phyloP scores from a whole-genome alignment of 139 green algal genomes.

The Auxenochlorella protothecoides region DNA sequence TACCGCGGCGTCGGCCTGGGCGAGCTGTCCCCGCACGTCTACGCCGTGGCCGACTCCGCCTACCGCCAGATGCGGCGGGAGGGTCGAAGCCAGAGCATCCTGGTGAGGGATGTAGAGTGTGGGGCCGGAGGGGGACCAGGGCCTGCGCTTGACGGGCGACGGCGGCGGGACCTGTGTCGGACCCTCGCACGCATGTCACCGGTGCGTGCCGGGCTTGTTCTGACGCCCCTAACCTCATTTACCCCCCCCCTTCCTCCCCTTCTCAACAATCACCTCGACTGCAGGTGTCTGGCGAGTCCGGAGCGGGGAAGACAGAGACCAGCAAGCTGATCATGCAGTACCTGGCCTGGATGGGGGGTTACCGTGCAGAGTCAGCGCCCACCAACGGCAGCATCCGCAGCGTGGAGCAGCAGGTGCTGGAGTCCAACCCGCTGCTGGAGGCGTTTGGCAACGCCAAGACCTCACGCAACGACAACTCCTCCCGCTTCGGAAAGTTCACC shows the following conservation, averaged over 20 bases:
- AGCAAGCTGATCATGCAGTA: slow-evolving; percentile 99
- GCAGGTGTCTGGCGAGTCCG: slow-evolving; percentile 86
- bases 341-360: slow-evolving; percentile 72
- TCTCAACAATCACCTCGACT: background rate
- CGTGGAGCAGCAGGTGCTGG: slow-evolving; percentile 81
- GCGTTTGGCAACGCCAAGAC: slow-evolving; percentile 99
- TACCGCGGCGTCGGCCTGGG: slow-evolving; percentile 72
- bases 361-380: slow-evolving; percentile 17
- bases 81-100: slow-evolving; percentile 70
- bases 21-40: slow-evolving; percentile 88
- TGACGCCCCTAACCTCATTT: too few species aligned
- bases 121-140: too few species aligned
- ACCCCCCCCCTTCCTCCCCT: background rate
- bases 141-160: background rate
- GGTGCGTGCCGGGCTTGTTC: too few species aligned
- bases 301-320: slow-evolving; percentile 99
- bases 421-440: slow-evolving; percentile 96
- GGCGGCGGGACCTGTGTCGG: background rate
- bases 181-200: too few species aligned
- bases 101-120: slow-evolving; percentile 41
- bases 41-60: slow-evolving; percentile 77
- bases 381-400: slow-evolving; percentile 27
- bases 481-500: slow-evolving; percentile 97
- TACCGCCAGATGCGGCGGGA: slow-evolving; percentile 78
- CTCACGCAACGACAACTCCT: slow-evolving; percentile 95